phyloP scores from a whole-genome alignment of 176 grass and related monocot species.

The Oryza nivara region DNA sequence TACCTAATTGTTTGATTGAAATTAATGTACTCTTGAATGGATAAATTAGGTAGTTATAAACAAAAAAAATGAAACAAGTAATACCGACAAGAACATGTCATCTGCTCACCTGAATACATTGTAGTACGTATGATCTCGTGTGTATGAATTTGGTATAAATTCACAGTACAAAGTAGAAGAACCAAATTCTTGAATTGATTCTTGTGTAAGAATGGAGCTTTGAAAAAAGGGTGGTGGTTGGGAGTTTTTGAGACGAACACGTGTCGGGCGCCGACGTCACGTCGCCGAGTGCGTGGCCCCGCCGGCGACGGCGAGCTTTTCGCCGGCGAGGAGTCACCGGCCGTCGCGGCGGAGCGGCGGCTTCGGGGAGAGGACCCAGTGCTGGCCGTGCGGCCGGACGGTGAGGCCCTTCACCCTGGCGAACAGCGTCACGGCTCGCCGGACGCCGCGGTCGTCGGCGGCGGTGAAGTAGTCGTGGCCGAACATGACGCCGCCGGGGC shows the following conservation, averaged over 20 bases:
- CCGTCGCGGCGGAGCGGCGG: slow-evolving; percentile 46
- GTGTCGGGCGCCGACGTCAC: slow-evolving; percentile 1
- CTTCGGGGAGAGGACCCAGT: slow-evolving; percentile 92
- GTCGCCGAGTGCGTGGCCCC: slow-evolving; percentile 22
- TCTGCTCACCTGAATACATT: neutral
- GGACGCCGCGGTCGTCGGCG: slow-evolving; percentile 85
- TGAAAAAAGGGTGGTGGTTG: neutral
- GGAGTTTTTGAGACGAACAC: slow-evolving; percentile 27
- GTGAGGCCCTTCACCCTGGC: slow-evolving; percentile 68
- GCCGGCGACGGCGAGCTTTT: neutral
- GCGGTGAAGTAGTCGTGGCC: slow-evolving; percentile 92
- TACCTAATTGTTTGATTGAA: no score
- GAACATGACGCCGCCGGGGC: slow-evolving; percentile 92
- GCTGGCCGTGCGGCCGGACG: slow-evolving; percentile 76
- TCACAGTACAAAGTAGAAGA: neutral
- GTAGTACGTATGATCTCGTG: slow-evolving; percentile 10
- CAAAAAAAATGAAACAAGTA: neutral
- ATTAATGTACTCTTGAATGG: no score
- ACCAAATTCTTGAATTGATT: neutral
- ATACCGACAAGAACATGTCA: neutral
- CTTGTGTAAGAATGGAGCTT: neutral
- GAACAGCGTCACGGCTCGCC: slow-evolving; percentile 87
- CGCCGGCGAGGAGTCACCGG: slow-evolving; percentile 21
- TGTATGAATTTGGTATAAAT: neutral
- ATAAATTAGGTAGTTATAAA: neutral